Conservation (phyloP, 495 filamentous ascomycete species). For the Penicillium ochrochloron region DNA sequence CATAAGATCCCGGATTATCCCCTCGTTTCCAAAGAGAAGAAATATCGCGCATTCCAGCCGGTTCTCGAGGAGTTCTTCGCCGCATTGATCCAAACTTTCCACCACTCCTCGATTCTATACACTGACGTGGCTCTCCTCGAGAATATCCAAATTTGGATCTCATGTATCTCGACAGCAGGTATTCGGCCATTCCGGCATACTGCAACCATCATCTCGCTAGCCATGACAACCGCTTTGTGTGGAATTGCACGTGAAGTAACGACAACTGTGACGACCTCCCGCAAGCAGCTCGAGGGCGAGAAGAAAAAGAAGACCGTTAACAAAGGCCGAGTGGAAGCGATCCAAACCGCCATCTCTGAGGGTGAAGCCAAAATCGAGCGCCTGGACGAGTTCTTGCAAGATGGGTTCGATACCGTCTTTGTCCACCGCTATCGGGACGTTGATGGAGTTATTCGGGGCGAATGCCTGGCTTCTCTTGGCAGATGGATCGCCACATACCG, state of each 20-base stretch:
- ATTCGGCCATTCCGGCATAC: slow-evolving; percentile 93
- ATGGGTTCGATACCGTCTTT: slow-evolving; percentile 87
- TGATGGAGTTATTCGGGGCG: slow-evolving; percentile 81
- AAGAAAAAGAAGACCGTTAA: slow-evolving; percentile 77
- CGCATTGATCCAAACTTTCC: slow-evolving; percentile 71
- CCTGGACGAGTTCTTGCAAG: slow-evolving; percentile 70
- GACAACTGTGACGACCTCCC: slow-evolving; percentile 71
- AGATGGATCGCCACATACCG: slow-evolving; percentile 84
- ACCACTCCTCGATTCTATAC: slow-evolving; percentile 76
- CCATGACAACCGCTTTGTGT: slow-evolving; percentile 73
- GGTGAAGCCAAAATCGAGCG: slow-evolving; percentile 64
- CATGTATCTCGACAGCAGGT: slow-evolving; percentile 79
- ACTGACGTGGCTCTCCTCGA: slow-evolving; percentile 75
- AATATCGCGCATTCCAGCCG: slow-evolving; percentile 71
- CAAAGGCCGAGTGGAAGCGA: slow-evolving; percentile 69
- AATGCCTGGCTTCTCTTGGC: slow-evolving; percentile 82
- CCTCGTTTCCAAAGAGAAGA: slow-evolving; percentile 79
- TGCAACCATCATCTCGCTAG: slow-evolving; percentile 76
- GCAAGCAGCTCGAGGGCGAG: slow-evolving; percentile 81
- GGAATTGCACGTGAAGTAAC: slow-evolving; percentile 64
- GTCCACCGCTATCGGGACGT: slow-evolving; percentile 95
- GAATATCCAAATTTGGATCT: slow-evolving; percentile 84
- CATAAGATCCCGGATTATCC: slow-evolving; percentile 88
- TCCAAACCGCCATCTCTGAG: slow-evolving; percentile 69
- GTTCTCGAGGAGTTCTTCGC: slow-evolving; percentile 78